phyloP scores from a whole-genome alignment of 805 yeast species.

The Scheffersomyces coipomensis region DNA sequence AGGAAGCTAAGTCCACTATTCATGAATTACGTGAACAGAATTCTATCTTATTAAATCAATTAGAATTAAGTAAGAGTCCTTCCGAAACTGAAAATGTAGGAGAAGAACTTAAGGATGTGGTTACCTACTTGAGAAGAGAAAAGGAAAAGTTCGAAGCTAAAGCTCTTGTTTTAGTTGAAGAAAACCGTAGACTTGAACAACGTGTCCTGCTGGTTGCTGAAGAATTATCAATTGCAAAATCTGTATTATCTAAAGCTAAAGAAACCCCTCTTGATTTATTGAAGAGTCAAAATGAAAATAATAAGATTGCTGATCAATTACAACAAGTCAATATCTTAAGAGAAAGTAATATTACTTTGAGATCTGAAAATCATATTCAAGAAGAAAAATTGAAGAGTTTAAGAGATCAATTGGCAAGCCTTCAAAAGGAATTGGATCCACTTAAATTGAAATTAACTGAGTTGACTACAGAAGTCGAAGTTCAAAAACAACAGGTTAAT shows the following conservation, averaged over 20 bases:
- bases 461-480: constrained; percentile 21
- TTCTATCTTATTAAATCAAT: constrained; percentile 62
- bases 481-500: constrained; percentile 9
- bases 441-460: constrained; percentile 37
- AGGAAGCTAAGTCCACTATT: constrained; percentile 41
- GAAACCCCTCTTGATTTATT: constrained; percentile 12
- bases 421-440: constrained; percentile 41
- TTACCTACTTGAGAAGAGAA: constrained; percentile 67
- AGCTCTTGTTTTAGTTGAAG: constrained; percentile 39
- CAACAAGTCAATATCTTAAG: constrained; percentile 61
- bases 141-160: constrained; percentile 69
- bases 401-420: constrained; percentile 33
- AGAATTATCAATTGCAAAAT: constrained; percentile 46
- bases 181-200: constrained; percentile 51
- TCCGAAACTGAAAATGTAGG: constrained; percentile 10
- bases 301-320: constrained; percentile 49
- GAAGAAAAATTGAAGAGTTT: constrained; percentile 27
- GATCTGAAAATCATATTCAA: constrained; percentile 44
- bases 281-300: constrained; percentile 38
- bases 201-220: constrained; percentile 44
- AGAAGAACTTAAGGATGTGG: constrained; percentile 44
- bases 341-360: constrained; percentile 65
- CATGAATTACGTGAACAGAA: constrained; percentile 68
- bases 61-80: constrained; percentile 40
- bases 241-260: constrained; percentile 22